Evolutionary conservation across 2,329 filamentous ascomycete genomes (phyloP).

Genomic region (Sporothrix sp.): DNA sequence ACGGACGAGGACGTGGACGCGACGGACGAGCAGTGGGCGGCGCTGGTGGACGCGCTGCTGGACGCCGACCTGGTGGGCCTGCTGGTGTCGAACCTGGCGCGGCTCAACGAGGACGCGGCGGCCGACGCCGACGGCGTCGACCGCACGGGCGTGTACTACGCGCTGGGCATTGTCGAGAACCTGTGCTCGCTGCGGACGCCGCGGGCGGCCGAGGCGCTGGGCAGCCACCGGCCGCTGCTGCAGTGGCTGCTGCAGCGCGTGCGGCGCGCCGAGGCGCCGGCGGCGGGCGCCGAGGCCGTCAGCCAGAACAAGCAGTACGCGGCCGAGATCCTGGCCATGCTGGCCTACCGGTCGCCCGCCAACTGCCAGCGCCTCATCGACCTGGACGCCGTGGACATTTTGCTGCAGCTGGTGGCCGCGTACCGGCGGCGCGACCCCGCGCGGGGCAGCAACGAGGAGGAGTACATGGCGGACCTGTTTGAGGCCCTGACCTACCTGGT

Average conservation of each 20-base stretch:
- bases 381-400: constrained; percentile 63
- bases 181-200: constrained; percentile 58
- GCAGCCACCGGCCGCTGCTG: constrained; percentile 56
- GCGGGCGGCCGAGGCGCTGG: constrained; percentile 60
- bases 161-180: constrained; percentile 75
- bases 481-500: constrained; percentile 73
- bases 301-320: constrained; percentile 93
- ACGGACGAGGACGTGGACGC: constrained; percentile 88
- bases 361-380: constrained; percentile 55
- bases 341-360: constrained; percentile 63
- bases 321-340: constrained; percentile 81
- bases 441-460: constrained; percentile 81
- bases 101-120: constrained; percentile 65
- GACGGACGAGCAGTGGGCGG: constrained; percentile 70
- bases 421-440: constrained; percentile 82
- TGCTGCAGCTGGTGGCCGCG: constrained; percentile 73
- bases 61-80: constrained; percentile 65
- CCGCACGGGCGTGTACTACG: constrained; percentile 76
- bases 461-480: constrained; percentile 91
- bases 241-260: constrained; percentile 68
- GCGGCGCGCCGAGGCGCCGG: constrained; percentile 48
- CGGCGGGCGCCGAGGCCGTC: constrained; percentile 29
- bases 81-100: constrained; percentile 64
- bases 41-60: constrained; percentile 56
- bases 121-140: constrained; percentile 56